Evolutionary conservation across 2,329 filamentous ascomycete species (phyloP), one percentile per base, ranked within the genome.

Genomic region (Penicillium freii): DNA sequence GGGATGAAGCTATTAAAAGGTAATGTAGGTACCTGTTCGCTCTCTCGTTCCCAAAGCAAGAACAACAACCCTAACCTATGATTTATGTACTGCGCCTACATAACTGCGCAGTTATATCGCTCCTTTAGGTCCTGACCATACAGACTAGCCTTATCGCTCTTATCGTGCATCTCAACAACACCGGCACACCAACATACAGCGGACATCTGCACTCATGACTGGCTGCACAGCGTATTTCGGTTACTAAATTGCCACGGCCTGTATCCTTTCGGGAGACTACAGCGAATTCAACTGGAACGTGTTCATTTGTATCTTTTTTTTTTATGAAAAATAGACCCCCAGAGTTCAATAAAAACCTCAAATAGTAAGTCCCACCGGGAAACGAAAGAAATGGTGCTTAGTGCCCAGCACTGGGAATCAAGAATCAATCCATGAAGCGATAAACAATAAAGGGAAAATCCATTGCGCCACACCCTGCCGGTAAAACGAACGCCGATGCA

Each of bases 401-500:
- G 48, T 44, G 19, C 31, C 31, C 53, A 51, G 31, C 53, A 51
- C 39, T 42, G 43, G 54, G 54, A 57, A 57, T 57, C 54, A 57
- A 56, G 21, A 47, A 46, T 33, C 3, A 46, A 23, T 46, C n/a
- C 23, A 42, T 21, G 21, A 25, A 36, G 38, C 29, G 43, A 33
- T 15, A 21, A 46, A 23, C n/a, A 31, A 47, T 19, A 34, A n/a
- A n/a, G 2, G 6, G 11, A 47, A 40, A 51, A 36, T 25, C 52
- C 34, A 36, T 25, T 49, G 55, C 51, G 51, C 55, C 56, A 56
- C 40, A 55, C n/a, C 51, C 51, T 56, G 33, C 49, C 54, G 17
- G 29, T 51, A 51, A 55, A 62, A 64, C 58, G 59, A 66, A 65
- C 60, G 58, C 63, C 62, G 52, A 52, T 52, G 45, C 51, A 54